Conservation (phyloP, 805 yeast species). For the Grigorovia yakushimaensis region DNA sequence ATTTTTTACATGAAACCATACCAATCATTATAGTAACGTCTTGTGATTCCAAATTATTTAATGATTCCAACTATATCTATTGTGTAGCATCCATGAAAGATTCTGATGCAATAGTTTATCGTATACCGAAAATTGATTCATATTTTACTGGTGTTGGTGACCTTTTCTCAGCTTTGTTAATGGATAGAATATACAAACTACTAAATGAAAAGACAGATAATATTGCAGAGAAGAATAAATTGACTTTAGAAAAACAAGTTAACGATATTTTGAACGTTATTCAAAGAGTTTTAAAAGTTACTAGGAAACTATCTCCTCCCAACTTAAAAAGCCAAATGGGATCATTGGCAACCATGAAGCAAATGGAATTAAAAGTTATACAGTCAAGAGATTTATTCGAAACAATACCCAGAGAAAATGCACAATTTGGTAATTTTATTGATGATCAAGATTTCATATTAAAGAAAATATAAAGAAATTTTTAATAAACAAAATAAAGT, state of each 20-base stretch:
- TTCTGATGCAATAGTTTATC: slow-evolving; percentile 21
- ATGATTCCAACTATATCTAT: slow-evolving; percentile 26
- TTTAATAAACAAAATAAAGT: slow-evolving; percentile 5
- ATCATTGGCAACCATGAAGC: slow-evolving; percentile 49
- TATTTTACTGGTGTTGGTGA: slow-evolving; percentile 97
- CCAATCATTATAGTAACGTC: slow-evolving; percentile 22
- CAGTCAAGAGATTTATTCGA: slow-evolving; percentile 40
- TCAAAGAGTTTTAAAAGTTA: slow-evolving; percentile 22
- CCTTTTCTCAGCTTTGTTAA: slow-evolving; percentile 66
- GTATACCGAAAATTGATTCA: slow-evolving; percentile 55
- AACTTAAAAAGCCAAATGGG: slow-evolving; percentile 39
- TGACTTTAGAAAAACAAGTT: slow-evolving; percentile 16
- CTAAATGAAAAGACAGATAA: slow-evolving; percentile 1
- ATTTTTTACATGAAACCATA: slow-evolving; percentile 34
- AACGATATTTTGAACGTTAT: slow-evolving; percentile 27
- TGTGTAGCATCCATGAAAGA: slow-evolving; percentile 37
- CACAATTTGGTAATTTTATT: background rate
- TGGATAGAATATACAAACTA: slow-evolving; percentile 47
- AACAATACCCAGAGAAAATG: background rate
- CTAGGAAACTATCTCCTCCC: slow-evolving; percentile 15
- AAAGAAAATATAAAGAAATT: background rate
- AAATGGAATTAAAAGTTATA: slow-evolving; percentile 61
- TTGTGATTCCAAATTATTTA: slow-evolving; percentile 16
- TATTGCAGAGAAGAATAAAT: background rate
- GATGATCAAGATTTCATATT: slow-evolving; percentile 7